These are phyloP conservation scores for Globisporangium recalcitrans DNA, from an alignment of 352 stramenopile genomes.

Conservation along the genomic window DNA sequence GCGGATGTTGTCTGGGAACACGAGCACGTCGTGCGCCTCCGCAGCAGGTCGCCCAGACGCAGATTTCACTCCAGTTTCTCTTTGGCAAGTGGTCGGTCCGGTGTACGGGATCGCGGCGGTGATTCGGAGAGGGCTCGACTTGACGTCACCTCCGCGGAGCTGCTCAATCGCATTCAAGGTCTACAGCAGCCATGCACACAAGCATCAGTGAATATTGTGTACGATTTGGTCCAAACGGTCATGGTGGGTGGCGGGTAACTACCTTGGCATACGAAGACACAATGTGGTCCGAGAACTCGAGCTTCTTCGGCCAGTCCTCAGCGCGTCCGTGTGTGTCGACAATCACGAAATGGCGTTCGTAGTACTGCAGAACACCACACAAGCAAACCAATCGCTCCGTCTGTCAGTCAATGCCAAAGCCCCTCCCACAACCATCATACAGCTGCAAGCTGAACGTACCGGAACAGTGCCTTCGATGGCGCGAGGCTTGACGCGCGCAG, in stretches of 20 bases:
- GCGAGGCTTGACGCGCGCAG: constrained; percentile 18
- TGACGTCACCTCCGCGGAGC: constrained; percentile 27
- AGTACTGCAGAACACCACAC: constrained; percentile 22
- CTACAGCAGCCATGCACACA: too few relatives aligned
- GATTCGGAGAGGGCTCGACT: constrained; percentile 35
- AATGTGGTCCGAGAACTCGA: constrained; percentile 65
- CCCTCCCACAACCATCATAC: neutral
- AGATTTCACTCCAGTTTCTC: too few relatives aligned
- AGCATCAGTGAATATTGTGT: neutral
- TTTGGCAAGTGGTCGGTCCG: neutral
- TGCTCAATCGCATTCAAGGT: constrained; percentile 27
- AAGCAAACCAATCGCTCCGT: neutral
- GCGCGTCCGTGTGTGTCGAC: constrained; percentile 40
- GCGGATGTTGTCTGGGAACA: constrained; percentile 66
- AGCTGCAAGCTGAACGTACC: neutral
- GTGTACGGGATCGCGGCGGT: constrained; percentile 56
- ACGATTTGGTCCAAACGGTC: too few relatives aligned
- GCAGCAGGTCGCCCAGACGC: neutral
- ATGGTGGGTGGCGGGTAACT: too few relatives aligned
- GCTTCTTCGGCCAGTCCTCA: constrained; percentile 57
- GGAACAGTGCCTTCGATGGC: constrained; percentile 54
- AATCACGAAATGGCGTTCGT: constrained; percentile 55
- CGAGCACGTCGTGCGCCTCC: constrained; percentile 47
- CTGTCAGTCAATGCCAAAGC: neutral
- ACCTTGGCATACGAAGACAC: constrained; percentile 39